Conservation (phyloP, 2,329 filamentous ascomycete genomes). For the Ceratocystis papillata region DNA sequence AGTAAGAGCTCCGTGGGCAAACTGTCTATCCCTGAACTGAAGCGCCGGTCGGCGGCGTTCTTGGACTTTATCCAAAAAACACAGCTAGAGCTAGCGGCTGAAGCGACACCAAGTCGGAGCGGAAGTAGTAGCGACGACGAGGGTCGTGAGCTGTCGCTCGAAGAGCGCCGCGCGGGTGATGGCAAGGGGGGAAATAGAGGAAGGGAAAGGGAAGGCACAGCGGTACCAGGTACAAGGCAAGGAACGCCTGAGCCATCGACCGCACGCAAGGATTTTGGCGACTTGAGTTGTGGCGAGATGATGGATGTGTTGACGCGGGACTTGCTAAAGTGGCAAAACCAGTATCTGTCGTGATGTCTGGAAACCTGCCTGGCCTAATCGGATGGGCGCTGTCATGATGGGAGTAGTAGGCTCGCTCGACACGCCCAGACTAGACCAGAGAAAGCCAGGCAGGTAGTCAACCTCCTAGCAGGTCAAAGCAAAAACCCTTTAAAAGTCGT, state of each 20-base stretch:
- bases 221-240: not conserved
- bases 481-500: not conserved
- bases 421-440: too few relatives aligned
- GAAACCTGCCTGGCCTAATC: too few relatives aligned
- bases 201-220: not conserved
- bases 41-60: conserved; percentile 70
- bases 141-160: conserved; percentile 32
- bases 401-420: too few relatives aligned
- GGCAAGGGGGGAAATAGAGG: too few relatives aligned
- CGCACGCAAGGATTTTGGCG: conserved; percentile 51
- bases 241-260: conserved; percentile 18
- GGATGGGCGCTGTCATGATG: too few relatives aligned
- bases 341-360: conserved; percentile 39
- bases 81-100: conserved; percentile 73
- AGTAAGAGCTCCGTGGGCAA: conserved; percentile 50
- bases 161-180: conserved; percentile 22
- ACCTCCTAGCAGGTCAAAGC: not conserved
- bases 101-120: conserved; percentile 35
- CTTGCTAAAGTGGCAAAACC: conserved; percentile 74
- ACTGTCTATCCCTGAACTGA: conserved; percentile 79
- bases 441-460: not conserved
- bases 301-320: conserved; percentile 76
- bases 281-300: conserved; percentile 73
- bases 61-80: conserved; percentile 83
- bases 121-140: conserved; percentile 31